These are phyloP conservation scores for Smithsoniella earleae DNA, from an alignment of 163 green algal genomes.

Conservation along the genomic window DNA sequence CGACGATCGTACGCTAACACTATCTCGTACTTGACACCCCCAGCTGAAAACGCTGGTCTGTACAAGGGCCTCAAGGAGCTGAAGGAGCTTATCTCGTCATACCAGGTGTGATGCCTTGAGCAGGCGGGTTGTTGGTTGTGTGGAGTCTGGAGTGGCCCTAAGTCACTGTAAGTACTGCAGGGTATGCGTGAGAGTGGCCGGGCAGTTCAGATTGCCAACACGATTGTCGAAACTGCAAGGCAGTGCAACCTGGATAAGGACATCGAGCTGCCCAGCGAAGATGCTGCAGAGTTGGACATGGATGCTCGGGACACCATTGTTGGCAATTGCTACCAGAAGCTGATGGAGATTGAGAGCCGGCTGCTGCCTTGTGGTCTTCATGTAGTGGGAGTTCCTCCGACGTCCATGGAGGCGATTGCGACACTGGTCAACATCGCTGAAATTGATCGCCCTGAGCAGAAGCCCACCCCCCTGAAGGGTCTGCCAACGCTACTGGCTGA, in stretches of 20 bases:
- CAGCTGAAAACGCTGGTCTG: slow-evolving; percentile 96
- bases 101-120: slow-evolving; percentile 64
- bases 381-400: slow-evolving; percentile 82
- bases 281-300: slow-evolving; percentile 51
- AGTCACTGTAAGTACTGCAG: too few relatives aligned
- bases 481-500: slow-evolving; percentile 81
- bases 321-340: slow-evolving; percentile 61
- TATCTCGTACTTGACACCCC: slow-evolving; percentile 97
- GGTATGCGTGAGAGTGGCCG: slow-evolving; percentile 80
- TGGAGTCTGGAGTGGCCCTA: too few relatives aligned
- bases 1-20: slow-evolving; percentile 97
- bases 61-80: slow-evolving; percentile 98
- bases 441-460: slow-evolving; percentile 82
- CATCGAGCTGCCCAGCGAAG: slow-evolving; percentile 68
- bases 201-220: slow-evolving; percentile 76
- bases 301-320: slow-evolving; percentile 83
- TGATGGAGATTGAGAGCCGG: slow-evolving; percentile 96
- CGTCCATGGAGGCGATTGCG: slow-evolving; percentile 86
- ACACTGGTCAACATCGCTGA: slow-evolving; percentile 97
- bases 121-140: too few relatives aligned
- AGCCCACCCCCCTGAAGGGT: slow-evolving; percentile 62
- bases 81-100: slow-evolving; percentile 90
- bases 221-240: slow-evolving; percentile 90
- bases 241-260: slow-evolving; percentile 96
- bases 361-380: slow-evolving; percentile 96